Base-by-base conservation (phyloP, 768 basidiomycete species). In the Dioszegia hungarica region DNA sequence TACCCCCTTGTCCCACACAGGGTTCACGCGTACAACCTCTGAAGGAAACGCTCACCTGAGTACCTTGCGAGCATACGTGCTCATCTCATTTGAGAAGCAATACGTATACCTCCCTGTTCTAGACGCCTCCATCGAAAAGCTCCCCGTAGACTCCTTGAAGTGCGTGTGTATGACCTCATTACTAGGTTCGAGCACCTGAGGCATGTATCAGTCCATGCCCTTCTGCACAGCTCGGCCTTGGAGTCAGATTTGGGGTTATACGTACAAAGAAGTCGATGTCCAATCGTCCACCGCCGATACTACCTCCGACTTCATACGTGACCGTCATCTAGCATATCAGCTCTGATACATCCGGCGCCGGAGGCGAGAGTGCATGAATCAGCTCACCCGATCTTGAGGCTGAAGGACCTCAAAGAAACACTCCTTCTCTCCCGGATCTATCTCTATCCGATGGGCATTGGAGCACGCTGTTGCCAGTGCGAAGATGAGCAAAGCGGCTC, bases 21-120 rank as follows among this genome's bases (percentile, higher is more conserved):
- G n/a, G n/a, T n/a, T n/a, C n/a, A n/a, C n/a, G n/a, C n/a, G n/a
- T n/a, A n/a, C n/a, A n/a, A n/a, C n/a, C n/a, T n/a, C n/a, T n/a
- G n/a, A n/a, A n/a, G n/a, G n/a, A n/a, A n/a, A n/a, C n/a, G 68
- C 76, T 59, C 69, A 92, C 92, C 88, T 91, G 72, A 98, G 85
- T 64, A 88, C 84, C 78, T 99, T 98, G 79, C 95, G 90, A 43
- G 91, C 87, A 68, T 97, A 86, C 25, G 90, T 85, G 69, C 89
- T 92, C 94, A 98, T 97, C 77, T 92, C 90, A 75, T 99, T 99
- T 28, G 91, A 94, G 82, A 98, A 99, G 79, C 95, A 99, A 70
- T 97, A 95, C 67, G 90, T 87, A 72, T 92, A 85, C 46, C 90
- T 80, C 0, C 95, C 95, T 64, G 95, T 88, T 68, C 80, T 82